Evolutionary conservation across 2,329 filamentous ascomycete species (phyloP), one percentile per base, ranked within the genome.

Genomic region (Aspergillus sp.): DNA sequence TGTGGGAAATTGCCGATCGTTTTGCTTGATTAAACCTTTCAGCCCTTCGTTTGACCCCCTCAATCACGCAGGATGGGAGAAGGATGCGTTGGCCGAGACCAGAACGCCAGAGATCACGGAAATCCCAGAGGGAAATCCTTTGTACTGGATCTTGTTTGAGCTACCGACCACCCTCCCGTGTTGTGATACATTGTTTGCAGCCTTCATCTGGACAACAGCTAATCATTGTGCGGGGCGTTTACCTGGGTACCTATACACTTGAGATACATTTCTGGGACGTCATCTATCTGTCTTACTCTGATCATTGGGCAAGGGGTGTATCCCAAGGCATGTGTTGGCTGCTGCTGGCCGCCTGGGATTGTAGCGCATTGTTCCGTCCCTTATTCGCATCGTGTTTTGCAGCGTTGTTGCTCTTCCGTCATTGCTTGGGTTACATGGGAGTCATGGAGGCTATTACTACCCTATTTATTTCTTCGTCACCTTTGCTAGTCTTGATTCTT

Each of bases 181-280:
- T 27, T 39, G 49, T 57, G 36, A 49, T 62, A 57, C 60, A 54
- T 36, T 32, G 41, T 50, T 60, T 57, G 42, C 44, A 62, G 47
- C 47, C 32, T 50, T 54, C 47, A 54, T 49, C 52, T 51, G 65
- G 61, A 57, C 39, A 59, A 53, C 50, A 62, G 47, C 51, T 53
- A 30, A 63, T 60, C 60, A 61, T 49, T 27, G 57, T 59, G 61
- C 62, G 60, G 61, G 66, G 66, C 67, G 62, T 64, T 69, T 63
- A 65, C 63, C 64, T 57, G 50, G 66, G 58, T 67, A 44, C 41
- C 19, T 44, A 66, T 66, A 70, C 61, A 70, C 57, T 55, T 59
- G 60, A 65, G 67, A 70, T 65, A 66, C 54, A 63, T 60, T 64
- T 64, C 61, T 62, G 63, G 60, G 49, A 57, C 27, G 23, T 49